phyloP scores from a whole-genome alignment of 2,329 filamentous ascomycete genomes.

The Xylariaceae sp. region DNA sequence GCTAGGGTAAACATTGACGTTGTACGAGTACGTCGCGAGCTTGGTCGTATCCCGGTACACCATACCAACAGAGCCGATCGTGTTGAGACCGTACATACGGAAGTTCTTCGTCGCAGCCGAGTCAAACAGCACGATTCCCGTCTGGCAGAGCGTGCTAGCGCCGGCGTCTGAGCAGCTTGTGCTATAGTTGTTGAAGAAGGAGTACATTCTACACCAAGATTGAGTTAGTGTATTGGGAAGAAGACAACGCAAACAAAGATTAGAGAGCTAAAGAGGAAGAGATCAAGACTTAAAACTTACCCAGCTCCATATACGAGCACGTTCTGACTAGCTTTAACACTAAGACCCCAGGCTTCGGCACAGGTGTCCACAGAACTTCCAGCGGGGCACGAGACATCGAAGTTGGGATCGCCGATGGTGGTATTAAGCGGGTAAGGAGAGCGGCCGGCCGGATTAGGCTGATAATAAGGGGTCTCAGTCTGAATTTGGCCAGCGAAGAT shows the following conservation, averaged over 20 bases:
- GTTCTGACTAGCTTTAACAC: constrained; percentile 53
- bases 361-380: constrained; percentile 36
- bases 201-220: constrained; percentile 46
- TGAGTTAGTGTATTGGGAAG: neutral
- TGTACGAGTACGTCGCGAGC: constrained; percentile 21
- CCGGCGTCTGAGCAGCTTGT: constrained; percentile 42
- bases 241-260: neutral
- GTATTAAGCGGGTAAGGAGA: constrained; percentile 49
- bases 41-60: constrained; percentile 24
- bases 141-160: constrained; percentile 43
- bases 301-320: constrained; percentile 62
- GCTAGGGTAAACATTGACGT: constrained; percentile 25
- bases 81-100: constrained; percentile 26
- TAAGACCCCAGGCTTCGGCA: constrained; percentile 62
- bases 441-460: constrained; percentile 58
- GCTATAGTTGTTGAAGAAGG: constrained; percentile 63
- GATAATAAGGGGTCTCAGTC: constrained; percentile 69
- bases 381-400: constrained; percentile 41
- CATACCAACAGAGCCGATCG: constrained; percentile 24
- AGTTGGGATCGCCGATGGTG: constrained; percentile 49
- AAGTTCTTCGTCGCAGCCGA: constrained; percentile 20
- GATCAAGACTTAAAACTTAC: constrained; percentile 16
- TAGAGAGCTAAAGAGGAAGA: neutral
- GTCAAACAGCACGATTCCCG: constrained; percentile 34
- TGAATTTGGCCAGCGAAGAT: constrained; percentile 65